These are phyloP conservation scores for Osmozyma mogii DNA, from an alignment of 805 yeast species.

Conservation along the genomic window DNA sequence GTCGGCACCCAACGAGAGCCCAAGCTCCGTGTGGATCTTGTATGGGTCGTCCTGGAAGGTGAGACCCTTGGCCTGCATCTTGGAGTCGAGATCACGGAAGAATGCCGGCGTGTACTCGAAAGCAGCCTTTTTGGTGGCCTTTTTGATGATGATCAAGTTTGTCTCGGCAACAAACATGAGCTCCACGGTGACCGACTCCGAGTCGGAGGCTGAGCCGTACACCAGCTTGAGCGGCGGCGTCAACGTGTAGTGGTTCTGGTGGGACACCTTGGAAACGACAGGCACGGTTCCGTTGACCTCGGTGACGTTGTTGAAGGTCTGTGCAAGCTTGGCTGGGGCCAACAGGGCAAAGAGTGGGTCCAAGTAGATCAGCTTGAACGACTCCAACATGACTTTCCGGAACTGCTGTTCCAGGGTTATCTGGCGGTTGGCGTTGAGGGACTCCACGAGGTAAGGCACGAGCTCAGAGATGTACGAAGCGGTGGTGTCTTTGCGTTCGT, in stretches of 20 bases:
- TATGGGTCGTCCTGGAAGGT: constrained; percentile 10
- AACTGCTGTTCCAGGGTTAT: constrained; percentile 26
- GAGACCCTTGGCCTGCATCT: constrained; percentile 12
- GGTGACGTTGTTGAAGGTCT: constrained; percentile 23
- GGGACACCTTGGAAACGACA: constrained; percentile 11
- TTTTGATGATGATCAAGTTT: constrained; percentile 12
- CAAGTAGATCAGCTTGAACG: constrained; percentile 27
- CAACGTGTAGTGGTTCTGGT: constrained; percentile 12
- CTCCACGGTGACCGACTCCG: constrained; percentile 8
- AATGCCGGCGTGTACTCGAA: constrained; percentile 8
- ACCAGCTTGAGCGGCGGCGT: constrained; percentile 11
- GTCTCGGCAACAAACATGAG: constrained; percentile 12
- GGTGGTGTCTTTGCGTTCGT: constrained; percentile 9
- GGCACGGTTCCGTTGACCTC: constrained; percentile 14
- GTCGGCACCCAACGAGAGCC: constrained; percentile 6
- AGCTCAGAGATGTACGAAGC: constrained; percentile 11
- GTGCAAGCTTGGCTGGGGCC: constrained; percentile 20
- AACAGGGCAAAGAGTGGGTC: constrained; percentile 33
- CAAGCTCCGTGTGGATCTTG: constrained; percentile 7
- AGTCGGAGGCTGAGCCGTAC: constrained; percentile 7
- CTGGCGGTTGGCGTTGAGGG: constrained; percentile 15
- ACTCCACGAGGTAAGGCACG: constrained; percentile 13
- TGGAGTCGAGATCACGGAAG: constrained; percentile 9
- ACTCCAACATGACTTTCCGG: constrained; percentile 26
- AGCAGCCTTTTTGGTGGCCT: constrained; percentile 7